phyloP scores from a whole-genome alignment of 768 basidiomycete species.

The Boletus vermiculosoides region DNA sequence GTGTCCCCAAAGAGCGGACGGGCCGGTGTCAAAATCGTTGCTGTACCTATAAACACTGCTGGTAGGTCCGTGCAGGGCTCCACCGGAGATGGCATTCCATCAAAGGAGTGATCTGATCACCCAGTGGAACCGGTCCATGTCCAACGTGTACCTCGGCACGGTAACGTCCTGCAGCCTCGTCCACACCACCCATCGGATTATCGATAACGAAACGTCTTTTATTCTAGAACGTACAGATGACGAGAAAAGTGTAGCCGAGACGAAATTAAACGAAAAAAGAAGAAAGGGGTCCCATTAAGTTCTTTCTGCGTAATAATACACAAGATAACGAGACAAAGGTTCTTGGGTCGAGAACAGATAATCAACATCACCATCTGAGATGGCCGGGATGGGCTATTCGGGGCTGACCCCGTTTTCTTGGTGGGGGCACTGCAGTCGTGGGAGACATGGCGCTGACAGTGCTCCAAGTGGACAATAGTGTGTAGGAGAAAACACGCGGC shows the following conservation, averaged over 20 bases:
- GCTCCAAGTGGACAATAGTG: neutral
- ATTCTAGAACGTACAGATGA: conserved; percentile 9
- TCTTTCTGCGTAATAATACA: conserved; percentile 8
- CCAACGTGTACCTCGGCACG: conserved; percentile 4
- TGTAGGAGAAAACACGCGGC: conserved; percentile 24
- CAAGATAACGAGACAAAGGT: neutral
- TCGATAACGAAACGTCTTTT: conserved; percentile 13
- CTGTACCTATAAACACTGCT: neutral
- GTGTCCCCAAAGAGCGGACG: neutral
- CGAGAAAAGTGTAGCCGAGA: conserved; percentile 6
- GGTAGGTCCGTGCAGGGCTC: neutral
- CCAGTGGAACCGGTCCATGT: neutral
- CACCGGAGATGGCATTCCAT: neutral
- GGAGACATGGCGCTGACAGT: neutral
- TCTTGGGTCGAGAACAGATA: neutral
- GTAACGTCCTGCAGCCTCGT: neutral
- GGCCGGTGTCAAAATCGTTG: neutral
- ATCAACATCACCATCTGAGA: neutral
- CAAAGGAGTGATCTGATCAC: conserved; percentile 4
- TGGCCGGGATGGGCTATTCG: neutral
- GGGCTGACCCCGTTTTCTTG: neutral
- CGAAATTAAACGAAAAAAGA: conserved; percentile 3
- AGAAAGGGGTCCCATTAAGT: neutral
- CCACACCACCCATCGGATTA: conserved; percentile 9
- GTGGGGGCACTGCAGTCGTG: neutral